phyloP scores from a whole-genome alignment of 2,329 filamentous ascomycete species.

The Aspergillus terreus region DNA sequence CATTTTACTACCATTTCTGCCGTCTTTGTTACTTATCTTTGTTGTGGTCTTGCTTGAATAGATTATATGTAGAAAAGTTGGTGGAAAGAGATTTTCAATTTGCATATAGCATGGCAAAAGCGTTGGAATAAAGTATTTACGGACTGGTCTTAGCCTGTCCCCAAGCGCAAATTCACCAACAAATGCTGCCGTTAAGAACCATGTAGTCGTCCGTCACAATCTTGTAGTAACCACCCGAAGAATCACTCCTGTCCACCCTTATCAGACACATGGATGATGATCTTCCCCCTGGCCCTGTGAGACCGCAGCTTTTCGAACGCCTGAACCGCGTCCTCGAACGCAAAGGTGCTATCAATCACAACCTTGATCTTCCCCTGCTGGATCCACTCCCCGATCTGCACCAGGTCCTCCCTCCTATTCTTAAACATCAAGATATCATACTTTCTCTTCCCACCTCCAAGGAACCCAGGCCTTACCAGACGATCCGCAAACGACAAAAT shows the following conservation, averaged over 20 bases:
- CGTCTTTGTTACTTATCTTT: no score
- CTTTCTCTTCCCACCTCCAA: conserved; percentile 49
- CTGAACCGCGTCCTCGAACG: conserved; percentile 54
- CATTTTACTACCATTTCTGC: no score
- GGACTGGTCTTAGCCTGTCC: no score
- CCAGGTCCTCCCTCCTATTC: conserved; percentile 44
- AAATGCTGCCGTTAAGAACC: background rate
- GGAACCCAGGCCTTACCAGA: conserved; percentile 41
- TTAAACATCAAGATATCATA: conserved; percentile 34
- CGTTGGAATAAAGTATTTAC: no score
- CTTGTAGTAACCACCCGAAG: background rate
- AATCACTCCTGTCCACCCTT: conserved; percentile 6
- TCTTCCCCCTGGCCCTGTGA: conserved; percentile 56
- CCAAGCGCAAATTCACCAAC: no score
- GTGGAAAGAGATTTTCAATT: no score
- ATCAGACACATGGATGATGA: conserved; percentile 45
- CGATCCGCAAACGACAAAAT: conserved; percentile 28
- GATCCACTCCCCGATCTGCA: conserved; percentile 53
- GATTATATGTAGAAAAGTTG: no score
- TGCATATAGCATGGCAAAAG: no score
- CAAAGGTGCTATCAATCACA: conserved; percentile 54
- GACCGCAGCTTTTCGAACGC: conserved; percentile 59
- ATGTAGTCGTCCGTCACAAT: background rate
- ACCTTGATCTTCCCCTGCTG: conserved; percentile 55
- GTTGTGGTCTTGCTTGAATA: no score